These are phyloP conservation scores for Grosmannia huntii DNA, from an alignment of 2,329 filamentous ascomycete genomes.

Conservation along the genomic window DNA sequence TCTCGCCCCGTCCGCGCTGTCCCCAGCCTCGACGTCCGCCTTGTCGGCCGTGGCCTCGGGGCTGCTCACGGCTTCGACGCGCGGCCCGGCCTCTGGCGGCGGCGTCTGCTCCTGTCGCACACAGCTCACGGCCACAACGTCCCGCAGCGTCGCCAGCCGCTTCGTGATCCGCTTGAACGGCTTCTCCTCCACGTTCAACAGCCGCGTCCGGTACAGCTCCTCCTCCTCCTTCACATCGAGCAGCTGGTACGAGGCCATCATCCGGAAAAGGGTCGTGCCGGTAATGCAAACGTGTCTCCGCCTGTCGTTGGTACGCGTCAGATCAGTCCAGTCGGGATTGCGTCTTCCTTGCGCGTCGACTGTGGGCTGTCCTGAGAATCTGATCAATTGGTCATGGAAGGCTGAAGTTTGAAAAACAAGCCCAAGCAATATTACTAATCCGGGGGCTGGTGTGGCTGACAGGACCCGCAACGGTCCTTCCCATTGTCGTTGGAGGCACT, in stretches of 20 bases:
- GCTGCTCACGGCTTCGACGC: slow-evolving; percentile 8
- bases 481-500: no score
- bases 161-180: slow-evolving; percentile 83
- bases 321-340: no score
- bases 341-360: no score
- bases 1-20: slow-evolving; percentile 23
- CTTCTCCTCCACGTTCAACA: slow-evolving; percentile 83
- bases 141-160: slow-evolving; percentile 57
- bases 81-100: slow-evolving; percentile 39
- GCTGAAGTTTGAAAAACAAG: no score
- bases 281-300: no score
- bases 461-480: no score
- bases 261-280: no score
- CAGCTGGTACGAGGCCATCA: slow-evolving; percentile 39
- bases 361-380: no score
- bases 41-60: slow-evolving; percentile 11
- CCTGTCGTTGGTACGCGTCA: no score
- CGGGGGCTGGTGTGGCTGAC: no score
- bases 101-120: slow-evolving; percentile 49
- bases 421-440: no score
- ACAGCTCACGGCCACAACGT: slow-evolving; percentile 38
- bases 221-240: slow-evolving; percentile 67
- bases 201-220: slow-evolving; percentile 74
- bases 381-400: no score
- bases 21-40: slow-evolving; percentile 21